Evolutionary conservation across 805 yeast species (phyloP).

Genomic region (Teunomyces barrocoloradensis): DNA sequence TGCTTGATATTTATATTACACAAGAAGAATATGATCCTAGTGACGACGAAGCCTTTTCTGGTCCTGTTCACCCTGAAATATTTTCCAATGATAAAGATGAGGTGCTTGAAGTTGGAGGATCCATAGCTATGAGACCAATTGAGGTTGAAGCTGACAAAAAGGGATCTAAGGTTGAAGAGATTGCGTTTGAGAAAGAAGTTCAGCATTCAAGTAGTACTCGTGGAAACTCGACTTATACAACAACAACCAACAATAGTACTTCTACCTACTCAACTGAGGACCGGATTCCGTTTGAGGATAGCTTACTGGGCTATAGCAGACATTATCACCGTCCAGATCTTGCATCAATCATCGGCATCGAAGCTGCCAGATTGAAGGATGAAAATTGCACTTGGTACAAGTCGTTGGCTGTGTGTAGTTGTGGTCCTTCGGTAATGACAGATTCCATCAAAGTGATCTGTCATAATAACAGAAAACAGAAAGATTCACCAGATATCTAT

Average conservation of each 20-base stretch:
- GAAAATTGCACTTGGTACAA: slow-evolving; percentile 10
- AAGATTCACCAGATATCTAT: slow-evolving; percentile 39
- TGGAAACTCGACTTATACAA: background rate
- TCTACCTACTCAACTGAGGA: background rate
- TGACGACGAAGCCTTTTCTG: background rate
- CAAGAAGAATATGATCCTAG: slow-evolving; percentile 13
- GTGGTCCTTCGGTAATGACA: slow-evolving; percentile 40
- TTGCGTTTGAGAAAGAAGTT: background rate
- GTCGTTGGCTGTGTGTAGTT: slow-evolving; percentile 37
- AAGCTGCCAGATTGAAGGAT: slow-evolving; percentile 12
- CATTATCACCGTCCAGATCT: slow-evolving; percentile 19
- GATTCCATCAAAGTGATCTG: slow-evolving; percentile 26
- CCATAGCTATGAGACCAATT: background rate
- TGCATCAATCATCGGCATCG: slow-evolving; percentile 12
- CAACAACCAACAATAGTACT: background rate
- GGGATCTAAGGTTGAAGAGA: background rate
- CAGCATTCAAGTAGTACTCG: background rate
- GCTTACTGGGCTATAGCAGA: background rate
- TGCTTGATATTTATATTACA: slow-evolving; percentile 29
- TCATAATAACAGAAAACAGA: slow-evolving; percentile 24
- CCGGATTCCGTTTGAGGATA: background rate
- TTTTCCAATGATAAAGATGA: background rate
- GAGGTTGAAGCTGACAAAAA: background rate
- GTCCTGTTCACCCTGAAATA: slow-evolving; percentile 1
- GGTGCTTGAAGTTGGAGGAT: slow-evolving; percentile 3